Conservation (phyloP, 331 rosid genomes). For the Rosa hybrid region DNA sequence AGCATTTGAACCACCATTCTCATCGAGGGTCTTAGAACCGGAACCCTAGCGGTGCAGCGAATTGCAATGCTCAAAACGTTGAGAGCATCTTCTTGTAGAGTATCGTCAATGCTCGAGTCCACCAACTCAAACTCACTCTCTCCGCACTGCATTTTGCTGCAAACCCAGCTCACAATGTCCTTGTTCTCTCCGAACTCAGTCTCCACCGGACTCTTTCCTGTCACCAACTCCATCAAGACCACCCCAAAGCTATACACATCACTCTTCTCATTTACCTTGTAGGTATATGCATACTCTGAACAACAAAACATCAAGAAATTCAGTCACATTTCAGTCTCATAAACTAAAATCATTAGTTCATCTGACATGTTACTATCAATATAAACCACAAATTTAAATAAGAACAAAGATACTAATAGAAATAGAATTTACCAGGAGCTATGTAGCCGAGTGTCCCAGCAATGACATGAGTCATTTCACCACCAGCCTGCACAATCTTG, state of each 20-base stretch:
- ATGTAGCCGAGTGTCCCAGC: conserved; percentile 92
- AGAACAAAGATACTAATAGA: neutral
- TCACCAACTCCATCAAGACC: conserved; percentile 86
- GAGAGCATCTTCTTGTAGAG: conserved; percentile 61
- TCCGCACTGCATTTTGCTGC: conserved; percentile 43
- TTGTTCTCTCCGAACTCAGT: conserved; percentile 71
- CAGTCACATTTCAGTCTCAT: conserved; percentile 29
- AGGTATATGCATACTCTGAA: conserved; percentile 81
- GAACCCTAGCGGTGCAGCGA: conserved; percentile 59
- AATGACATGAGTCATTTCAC: conserved; percentile 67
- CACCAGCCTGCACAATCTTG: conserved; percentile 67
- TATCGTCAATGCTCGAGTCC: conserved; percentile 62
- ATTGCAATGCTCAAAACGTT: conserved; percentile 68
- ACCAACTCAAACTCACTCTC: conserved; percentile 49
- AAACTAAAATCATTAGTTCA: neutral
- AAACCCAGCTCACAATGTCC: conserved; percentile 80
- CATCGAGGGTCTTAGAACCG: conserved; percentile 84
- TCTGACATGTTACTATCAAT: neutral
- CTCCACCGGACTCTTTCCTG: conserved; percentile 73
- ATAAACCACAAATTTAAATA: neutral
- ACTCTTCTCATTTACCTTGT: conserved; percentile 84
- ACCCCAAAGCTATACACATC: conserved; percentile 96
- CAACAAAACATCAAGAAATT: conserved; percentile 24
- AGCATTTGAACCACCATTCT: conserved; percentile 92
- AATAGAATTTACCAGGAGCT: conserved; percentile 74